Percentiles rank a stretch among this genome's conserved stretches.
phyloP scores from a whole-genome alignment of 495 filamentous ascomycete genomes.

The Podospora bellae-mahoneyi region DNA sequence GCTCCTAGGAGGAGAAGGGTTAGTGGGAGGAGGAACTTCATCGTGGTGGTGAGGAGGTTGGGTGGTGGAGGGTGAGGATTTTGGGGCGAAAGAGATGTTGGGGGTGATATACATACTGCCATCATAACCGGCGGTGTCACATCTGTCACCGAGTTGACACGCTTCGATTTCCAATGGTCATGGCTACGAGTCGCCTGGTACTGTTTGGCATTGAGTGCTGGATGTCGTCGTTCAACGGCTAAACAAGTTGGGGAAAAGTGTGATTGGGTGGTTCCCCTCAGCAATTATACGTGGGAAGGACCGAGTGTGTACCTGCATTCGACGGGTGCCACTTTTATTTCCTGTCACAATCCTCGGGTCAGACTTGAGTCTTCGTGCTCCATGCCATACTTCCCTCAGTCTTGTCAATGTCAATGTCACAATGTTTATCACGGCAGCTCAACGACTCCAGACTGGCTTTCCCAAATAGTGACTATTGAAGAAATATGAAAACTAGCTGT shows the following conservation, averaged over 20 bases:
- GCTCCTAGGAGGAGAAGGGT: slow-evolving; percentile 11
- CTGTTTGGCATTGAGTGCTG: background rate
- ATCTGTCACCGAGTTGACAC: background rate
- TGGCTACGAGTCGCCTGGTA: background rate
- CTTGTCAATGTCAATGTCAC: no score
- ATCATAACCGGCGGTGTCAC: background rate
- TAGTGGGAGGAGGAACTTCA: background rate
- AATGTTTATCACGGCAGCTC: no score
- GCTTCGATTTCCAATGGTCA: background rate
- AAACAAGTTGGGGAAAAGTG: slow-evolving; percentile 19
- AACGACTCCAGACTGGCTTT: no score
- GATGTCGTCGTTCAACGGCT: background rate
- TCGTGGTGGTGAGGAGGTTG: background rate
- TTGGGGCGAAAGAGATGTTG: background rate
- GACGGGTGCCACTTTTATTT: slow-evolving; percentile 16
- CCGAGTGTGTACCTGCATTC: background rate
- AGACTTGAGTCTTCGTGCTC: no score
- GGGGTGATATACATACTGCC: background rate
- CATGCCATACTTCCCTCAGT: no score
- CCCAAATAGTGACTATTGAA: no score
- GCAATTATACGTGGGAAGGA: background rate
- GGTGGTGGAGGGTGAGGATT: background rate
- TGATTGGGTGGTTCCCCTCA: slow-evolving; percentile 2
- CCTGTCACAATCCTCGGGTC: background rate
- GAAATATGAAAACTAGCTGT: no score